Evolutionary conservation across 345 rosid species (phyloP).

Genomic region (Cardamine resedifolia): DNA sequence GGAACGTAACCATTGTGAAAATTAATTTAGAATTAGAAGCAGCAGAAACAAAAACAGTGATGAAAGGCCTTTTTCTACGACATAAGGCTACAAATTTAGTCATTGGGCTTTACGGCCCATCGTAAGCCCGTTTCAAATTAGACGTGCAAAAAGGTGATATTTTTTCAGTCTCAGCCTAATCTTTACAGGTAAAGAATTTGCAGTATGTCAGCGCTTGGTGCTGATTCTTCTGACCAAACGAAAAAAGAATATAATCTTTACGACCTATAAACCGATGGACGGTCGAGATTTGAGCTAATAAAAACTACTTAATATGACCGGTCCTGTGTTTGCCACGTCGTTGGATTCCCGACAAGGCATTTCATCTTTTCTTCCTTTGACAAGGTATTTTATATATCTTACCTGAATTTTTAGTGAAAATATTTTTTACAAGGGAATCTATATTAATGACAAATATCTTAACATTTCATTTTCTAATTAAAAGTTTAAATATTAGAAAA

Average conservation of each 20-base stretch:
- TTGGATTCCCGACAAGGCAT: background rate
- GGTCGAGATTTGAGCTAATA: background rate
- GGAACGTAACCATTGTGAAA: background rate
- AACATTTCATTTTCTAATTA: background rate
- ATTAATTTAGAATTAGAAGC: no score
- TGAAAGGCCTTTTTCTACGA: background rate
- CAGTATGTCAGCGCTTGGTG: background rate
- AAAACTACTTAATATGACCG: background rate
- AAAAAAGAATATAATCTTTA: background rate
- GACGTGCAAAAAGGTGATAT: background rate
- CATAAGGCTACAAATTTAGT: background rate
- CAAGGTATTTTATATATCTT: background rate
- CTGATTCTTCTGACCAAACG: background rate
- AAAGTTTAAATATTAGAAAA: background rate
- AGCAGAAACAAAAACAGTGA: background rate
- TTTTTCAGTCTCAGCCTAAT: background rate
- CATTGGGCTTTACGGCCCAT: background rate
- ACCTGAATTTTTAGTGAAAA: slow-evolving; percentile 2
- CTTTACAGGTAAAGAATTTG: background rate
- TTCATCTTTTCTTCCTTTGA: background rate
- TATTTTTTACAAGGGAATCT: background rate
- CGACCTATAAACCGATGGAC: background rate
- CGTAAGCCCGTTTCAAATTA: background rate
- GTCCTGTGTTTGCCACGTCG: slow-evolving; percentile 17
- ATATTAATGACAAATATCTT: background rate